Evolutionary conservation across 768 basidiomycete species (phyloP), one percentile per base, ranked within the genome.

Genomic region (Cubamyces lactineus): DNA sequence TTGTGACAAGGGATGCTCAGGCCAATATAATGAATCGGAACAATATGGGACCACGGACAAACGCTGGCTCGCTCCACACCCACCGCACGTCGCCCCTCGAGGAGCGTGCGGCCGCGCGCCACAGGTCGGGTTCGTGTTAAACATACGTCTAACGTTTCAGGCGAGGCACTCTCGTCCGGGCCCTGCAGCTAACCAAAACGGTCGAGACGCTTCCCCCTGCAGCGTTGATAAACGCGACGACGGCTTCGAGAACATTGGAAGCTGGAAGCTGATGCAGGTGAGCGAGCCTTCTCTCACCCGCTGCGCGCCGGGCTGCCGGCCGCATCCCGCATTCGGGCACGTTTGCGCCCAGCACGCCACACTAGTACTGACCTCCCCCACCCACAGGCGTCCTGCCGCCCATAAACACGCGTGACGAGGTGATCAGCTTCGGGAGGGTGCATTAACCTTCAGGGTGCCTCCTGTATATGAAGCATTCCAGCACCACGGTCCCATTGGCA

Each of bases 91-190:
- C 26, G 23, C 26, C 48, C 48, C 24, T 21, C 15, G 11, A 12
- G 19, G 12, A 21, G 19, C 11, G 38, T 43, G 30, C 38, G 34
- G 34, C 28, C 21, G n/a, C 30, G 21, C 34, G 55, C 54, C 55
- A 21, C 42, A 19, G 42, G 49, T 47, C 55, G 50, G 49, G 49
- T 45, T 28, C 49, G 28, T 46, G 12, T 46, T 24, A 7, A n/a
- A 21, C 61, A 34, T 56, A 17, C 26, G 21, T 30, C 48, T 30
- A 26, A 17, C 41, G 26, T 51, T 30, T 45, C 48, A 38, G 57
- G 57, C 49, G 49, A 51, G 57, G 49, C 49, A n/a, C 34, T 28
- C 57, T 49, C 57, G 26, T 26, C 19, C 23, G 26, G 48, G 21
- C 41, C n/a, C 21, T 13, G 41, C n/a, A 15, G 24, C 39, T 42